Evolutionary conservation across 2,329 filamentous ascomycete species (phyloP).

Genomic region (Botryotinia convoluta): DNA sequence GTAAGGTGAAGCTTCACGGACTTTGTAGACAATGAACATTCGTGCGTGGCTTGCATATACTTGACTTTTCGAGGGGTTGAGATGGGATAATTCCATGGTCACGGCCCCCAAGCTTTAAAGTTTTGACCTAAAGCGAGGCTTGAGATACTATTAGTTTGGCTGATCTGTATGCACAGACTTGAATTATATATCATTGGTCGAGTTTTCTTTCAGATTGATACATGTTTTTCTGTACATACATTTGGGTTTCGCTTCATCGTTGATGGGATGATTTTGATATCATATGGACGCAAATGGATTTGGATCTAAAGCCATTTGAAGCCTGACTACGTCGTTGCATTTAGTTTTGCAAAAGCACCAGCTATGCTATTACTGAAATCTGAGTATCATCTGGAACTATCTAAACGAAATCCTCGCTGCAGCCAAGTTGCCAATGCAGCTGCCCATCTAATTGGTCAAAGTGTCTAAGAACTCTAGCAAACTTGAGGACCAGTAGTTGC

Average conservation of each 20-base stretch:
- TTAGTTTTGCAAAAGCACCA: not conserved
- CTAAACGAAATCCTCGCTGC: not conserved
- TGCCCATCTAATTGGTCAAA: not conserved
- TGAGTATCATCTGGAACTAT: not conserved
- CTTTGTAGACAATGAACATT: not conserved
- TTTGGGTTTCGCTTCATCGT: not conserved
- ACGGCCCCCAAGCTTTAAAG: not conserved
- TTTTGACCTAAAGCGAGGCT: not conserved
- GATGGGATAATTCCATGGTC: not conserved
- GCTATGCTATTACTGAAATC: not conserved
- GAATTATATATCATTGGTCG: not conserved
- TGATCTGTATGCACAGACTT: not conserved
- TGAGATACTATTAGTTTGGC: not conserved
- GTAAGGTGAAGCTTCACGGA: not conserved
- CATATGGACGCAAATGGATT: not conserved
- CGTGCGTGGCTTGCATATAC: slow-evolving; percentile 4
- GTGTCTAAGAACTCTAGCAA: not conserved
- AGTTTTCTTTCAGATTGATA: not conserved
- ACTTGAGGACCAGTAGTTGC: not conserved
- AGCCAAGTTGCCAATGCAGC: not conserved
- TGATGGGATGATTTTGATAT: not conserved
- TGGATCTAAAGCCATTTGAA: not conserved
- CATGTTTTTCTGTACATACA: not conserved
- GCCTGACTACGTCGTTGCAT: not conserved
- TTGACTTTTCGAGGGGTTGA: not conserved